phyloP scores from a whole-genome alignment of 192 early-diverging fungal species.

The Coemansia sp. region DNA sequence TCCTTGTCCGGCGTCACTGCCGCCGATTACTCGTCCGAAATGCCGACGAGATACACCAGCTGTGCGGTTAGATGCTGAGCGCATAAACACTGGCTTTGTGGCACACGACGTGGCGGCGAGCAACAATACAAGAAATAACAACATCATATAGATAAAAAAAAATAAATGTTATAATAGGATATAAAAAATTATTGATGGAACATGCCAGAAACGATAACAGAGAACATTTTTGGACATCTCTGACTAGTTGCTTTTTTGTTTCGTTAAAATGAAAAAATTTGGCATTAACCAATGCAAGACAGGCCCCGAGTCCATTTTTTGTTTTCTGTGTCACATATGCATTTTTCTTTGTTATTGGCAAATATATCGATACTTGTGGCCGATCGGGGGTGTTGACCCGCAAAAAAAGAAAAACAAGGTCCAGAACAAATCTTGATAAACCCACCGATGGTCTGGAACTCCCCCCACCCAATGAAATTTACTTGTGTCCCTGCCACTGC shows the following conservation, averaged over 20 bases:
- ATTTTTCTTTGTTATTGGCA: too few species aligned
- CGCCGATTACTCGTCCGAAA: slow-evolving; percentile 52
- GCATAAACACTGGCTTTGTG: slow-evolving; percentile 19
- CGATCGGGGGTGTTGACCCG: background rate
- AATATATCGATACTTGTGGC: background rate
- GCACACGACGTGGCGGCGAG: background rate
- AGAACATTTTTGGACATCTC: background rate
- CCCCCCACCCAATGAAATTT: background rate
- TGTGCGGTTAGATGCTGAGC: slow-evolving; percentile 10
- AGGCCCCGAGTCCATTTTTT: background rate
- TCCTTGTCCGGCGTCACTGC: slow-evolving; percentile 25
- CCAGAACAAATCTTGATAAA: background rate
- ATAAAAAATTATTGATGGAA: background rate
- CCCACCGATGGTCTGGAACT: background rate
- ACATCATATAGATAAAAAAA: background rate
- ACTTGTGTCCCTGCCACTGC: slow-evolving; percentile 48
- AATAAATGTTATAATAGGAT: background rate
- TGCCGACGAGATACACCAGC: slow-evolving; percentile 7
- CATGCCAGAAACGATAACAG: background rate
- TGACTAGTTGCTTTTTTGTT: background rate
- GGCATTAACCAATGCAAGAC: background rate
- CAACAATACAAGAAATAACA: background rate
- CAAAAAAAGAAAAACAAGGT: background rate
- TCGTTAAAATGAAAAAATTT: background rate
- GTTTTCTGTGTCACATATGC: too few species aligned